These are phyloP conservation scores for Zygosaccharomyces sapae DNA, from an alignment of 1,139 yeast genomes.

Conservation along the genomic window DNA sequence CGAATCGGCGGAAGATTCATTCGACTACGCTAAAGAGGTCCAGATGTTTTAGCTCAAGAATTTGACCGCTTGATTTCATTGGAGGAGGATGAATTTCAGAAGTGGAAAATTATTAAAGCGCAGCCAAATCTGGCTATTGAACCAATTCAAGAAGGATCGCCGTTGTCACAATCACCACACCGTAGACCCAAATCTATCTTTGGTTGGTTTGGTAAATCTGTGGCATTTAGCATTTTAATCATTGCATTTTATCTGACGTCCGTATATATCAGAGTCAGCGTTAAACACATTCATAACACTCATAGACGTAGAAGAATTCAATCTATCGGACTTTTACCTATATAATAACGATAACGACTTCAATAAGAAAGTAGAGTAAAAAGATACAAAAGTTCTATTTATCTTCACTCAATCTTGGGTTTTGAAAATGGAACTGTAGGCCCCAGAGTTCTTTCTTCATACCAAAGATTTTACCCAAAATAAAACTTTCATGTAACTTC, in stretches of 20 bases:
- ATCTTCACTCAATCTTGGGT: constrained; percentile 7
- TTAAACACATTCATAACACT: constrained; percentile 13
- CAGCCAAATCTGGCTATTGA: constrained; percentile 19
- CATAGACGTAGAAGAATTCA: constrained; percentile 7
- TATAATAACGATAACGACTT: constrained; percentile 1
- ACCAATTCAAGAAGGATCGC: not conserved
- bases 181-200: constrained; percentile 2
- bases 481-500: constrained; percentile 30
- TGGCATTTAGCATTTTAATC: constrained; percentile 10
- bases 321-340: constrained; percentile 10
- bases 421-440: constrained; percentile 36
- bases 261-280: constrained; percentile 22
- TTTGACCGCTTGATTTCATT: constrained; percentile 36
- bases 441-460: constrained; percentile 51
- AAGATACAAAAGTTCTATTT: not conserved
- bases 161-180: not conserved
- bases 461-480: constrained; percentile 41
- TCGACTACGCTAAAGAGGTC: constrained; percentile 32
- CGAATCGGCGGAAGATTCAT: constrained; percentile 22
- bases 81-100: constrained; percentile 36
- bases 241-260: constrained; percentile 19
- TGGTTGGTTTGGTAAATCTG: constrained; percentile 4
- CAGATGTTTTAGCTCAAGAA: constrained; percentile 33
- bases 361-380: not conserved
- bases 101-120: constrained; percentile 29